A percentile compares a stretch with the other conserved stretches of the same genome.
Evolutionary conservation across 2,329 filamentous ascomycete species (phyloP).

Genomic region (Scytalidium lignicola): DNA sequence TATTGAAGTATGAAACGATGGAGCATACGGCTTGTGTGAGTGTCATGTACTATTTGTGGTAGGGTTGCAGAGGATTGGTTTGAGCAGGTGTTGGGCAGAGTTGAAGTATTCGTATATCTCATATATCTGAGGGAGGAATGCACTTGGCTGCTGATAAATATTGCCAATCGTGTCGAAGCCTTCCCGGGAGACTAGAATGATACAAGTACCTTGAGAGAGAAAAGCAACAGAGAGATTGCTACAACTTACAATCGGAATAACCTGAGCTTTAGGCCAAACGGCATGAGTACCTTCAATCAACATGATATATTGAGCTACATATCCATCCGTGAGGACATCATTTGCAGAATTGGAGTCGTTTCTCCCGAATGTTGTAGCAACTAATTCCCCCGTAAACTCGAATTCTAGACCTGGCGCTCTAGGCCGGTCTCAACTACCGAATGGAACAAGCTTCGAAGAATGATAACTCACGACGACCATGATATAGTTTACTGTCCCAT

Average conservation of each 20-base stretch:
- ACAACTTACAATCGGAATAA: conserved; percentile 37
- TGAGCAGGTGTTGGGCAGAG: conserved; percentile 35
- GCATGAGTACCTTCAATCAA: conserved; percentile 42
- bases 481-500: conserved; percentile 56
- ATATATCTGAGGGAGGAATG: conserved; percentile 45
- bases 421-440: not conserved
- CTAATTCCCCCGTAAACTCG: conserved; percentile 17
- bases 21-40: conserved; percentile 22
- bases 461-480: conserved; percentile 49
- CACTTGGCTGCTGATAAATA: conserved; percentile 40
- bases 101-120: conserved; percentile 49
- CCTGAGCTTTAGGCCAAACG: conserved; percentile 40
- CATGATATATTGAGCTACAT: conserved; percentile 37
- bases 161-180: conserved; percentile 47
- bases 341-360: conserved; percentile 41
- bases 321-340: conserved; percentile 34
- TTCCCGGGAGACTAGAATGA: conserved; percentile 44
- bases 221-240: conserved; percentile 28
- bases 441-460: not conserved
- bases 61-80: conserved; percentile 35
- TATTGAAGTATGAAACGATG: conserved; percentile 58
- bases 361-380: conserved; percentile 31
- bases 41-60: conserved; percentile 32
- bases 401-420: conserved; percentile 20
- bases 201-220: not conserved